Percentiles rank a stretch among this genome's conserved stretches.
These are phyloP conservation scores for Dictyostelium brefeldianum DNA, from an alignment of 78 protist species.

Conservation along the genomic window DNA sequence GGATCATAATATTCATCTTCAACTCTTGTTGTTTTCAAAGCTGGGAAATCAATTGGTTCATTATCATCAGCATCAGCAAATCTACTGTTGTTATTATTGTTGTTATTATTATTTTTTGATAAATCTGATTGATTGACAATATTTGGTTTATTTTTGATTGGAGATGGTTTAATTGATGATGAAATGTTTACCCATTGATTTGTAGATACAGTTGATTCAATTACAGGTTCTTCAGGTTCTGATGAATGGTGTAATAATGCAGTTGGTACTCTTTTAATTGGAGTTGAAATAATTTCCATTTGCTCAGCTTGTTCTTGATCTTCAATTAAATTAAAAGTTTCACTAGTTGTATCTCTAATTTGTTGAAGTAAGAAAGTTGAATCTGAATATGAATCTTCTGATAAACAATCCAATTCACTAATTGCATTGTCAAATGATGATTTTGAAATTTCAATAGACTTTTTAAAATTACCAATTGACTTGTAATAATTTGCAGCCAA, in stretches of 20 bases:
- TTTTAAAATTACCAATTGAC: conserved; percentile 74
- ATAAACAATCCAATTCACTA: conserved; percentile 95
- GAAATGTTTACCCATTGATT: not conserved
- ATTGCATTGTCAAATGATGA: conserved; percentile 94
- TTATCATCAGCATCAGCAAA: no score
- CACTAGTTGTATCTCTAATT: conserved; percentile 87
- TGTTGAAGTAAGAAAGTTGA: conserved; percentile 96
- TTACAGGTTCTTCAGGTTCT: not conserved
- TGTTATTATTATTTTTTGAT: not conserved
- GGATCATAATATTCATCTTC: not conserved
- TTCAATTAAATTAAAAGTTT: not conserved
- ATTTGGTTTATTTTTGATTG: not conserved
- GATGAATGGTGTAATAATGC: not conserved
- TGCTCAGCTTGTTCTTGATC: not conserved
- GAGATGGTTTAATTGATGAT: not conserved
- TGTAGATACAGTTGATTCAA: not conserved
- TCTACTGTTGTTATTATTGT: not conserved
- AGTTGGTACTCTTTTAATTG: no score
- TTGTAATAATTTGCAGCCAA: not conserved
- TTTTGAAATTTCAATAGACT: conserved; percentile 93
- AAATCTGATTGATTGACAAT: not conserved
- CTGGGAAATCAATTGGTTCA: no score
- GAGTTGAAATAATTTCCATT: not conserved
- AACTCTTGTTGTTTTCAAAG: not conserved
- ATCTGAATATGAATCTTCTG: conserved; percentile 96